A percentile compares a stretch with the other conserved stretches of the same genome.
These are phyloP conservation scores for Martensiomyces pterosporus DNA, from an alignment of 192 early-diverging fungal species.

Conservation along the genomic window DNA sequence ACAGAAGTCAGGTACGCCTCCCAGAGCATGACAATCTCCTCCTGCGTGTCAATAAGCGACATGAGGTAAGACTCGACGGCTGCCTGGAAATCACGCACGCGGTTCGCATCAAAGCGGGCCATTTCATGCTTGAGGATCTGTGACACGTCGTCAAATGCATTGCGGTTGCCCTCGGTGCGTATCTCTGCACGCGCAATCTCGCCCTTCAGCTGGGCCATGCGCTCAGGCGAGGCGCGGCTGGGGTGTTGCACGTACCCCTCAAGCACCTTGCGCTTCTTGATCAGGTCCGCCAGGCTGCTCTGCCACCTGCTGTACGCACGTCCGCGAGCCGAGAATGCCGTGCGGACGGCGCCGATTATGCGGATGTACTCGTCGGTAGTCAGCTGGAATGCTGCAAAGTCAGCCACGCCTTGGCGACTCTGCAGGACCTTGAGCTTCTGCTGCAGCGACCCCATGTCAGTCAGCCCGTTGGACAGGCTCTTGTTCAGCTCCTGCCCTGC, in stretches of 20 bases:
- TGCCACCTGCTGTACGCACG: conserved; percentile 69
- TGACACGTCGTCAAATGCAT: conserved; percentile 75
- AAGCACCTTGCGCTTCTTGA: conserved; percentile 61
- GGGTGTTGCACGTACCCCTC: conserved; percentile 58
- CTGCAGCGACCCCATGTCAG: conserved; percentile 73
- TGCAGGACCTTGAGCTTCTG: conserved; percentile 74
- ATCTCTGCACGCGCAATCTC: conserved; percentile 49
- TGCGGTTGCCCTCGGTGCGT: conserved; percentile 44
- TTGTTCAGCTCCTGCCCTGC: conserved; percentile 68
- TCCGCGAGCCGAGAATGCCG: conserved; percentile 71
- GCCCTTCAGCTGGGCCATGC: conserved; percentile 37
- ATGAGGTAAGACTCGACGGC: conserved; percentile 68
- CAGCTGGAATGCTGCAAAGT: conserved; percentile 68
- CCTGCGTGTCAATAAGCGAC: conserved; percentile 76
- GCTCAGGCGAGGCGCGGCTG: conserved; percentile 24
- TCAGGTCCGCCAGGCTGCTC: conserved; percentile 61
- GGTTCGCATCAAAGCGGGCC: conserved; percentile 73
- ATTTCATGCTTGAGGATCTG: conserved; percentile 67
- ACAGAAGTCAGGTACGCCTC: conserved; percentile 43
- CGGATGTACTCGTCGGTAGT: conserved; percentile 88
- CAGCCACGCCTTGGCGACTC: conserved; percentile 69
- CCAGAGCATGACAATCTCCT: conserved; percentile 62
- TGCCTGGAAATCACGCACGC: conserved; percentile 75
- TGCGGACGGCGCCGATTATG: conserved; percentile 77
- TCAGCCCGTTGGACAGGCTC: conserved; percentile 62